Base-by-base conservation (phyloP, 2,329 filamentous ascomycete genomes). In the Fusarium subglutinans region DNA sequence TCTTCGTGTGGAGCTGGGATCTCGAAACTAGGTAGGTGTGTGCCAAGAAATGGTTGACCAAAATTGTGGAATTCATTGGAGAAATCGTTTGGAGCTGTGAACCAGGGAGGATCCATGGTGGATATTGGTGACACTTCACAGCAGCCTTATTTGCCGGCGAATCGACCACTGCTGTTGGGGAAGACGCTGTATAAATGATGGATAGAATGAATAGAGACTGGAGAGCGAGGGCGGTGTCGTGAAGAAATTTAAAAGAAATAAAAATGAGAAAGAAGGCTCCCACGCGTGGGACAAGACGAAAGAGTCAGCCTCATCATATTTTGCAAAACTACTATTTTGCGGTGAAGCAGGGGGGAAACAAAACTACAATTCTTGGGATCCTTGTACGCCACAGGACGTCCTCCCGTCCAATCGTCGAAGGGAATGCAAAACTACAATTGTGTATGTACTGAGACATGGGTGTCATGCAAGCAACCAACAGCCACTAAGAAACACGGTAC, bases 321-420 rank as follows among this genome's bases (percentile, higher is more conserved):
- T 63, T 13, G 12, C 60, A 63, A 59, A 63, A 63, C 24, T 60
- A 50, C 61, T 51, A 64, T 60, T 50, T 50, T 28, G 30, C 44
- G 28, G 51, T 55, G 24, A n/a, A 33, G 20, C 15, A 13, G 17
- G 18, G 47, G 41, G 28, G 13, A 8, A 30, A 41, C 48, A 56
- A 64, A 64, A 64, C 58, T 11, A 41, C 63, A 56, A 66, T 66
- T 66, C 33, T 14, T 47, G 4, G 8, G 22, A 5, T 38, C 28
- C 35, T 5, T 24, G 28, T 13, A n/a, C 41, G 47, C 57, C 40
- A 65, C 40, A 35, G 10, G 14, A 15, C 22, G n/a, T n/a, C n/a
- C n/a, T 44, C 1, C 2, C 10, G 5, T 17, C n/a, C 62, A 38
- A 41, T 38, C 30, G 30, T n/a, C 24, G 18, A 22, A 3, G 33